Evolutionary conservation across 2,329 filamentous ascomycete genomes (phyloP).

Genomic region (Aspergillus oerlinghausenensis): DNA sequence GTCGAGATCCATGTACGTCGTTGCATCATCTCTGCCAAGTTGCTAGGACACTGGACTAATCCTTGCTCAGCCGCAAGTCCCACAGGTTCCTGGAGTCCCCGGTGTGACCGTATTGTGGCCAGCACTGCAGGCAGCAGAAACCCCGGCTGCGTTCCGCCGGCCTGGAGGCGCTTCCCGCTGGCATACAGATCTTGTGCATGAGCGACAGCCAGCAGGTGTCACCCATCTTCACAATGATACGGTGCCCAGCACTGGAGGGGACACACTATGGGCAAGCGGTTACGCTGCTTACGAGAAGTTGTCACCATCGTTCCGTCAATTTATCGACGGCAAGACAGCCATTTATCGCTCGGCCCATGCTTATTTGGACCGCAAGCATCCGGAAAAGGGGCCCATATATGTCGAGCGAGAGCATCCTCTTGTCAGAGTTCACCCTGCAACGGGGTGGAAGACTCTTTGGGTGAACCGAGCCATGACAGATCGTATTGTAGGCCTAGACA

Average conservation of each 20-base stretch:
- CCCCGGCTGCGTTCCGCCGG: slow-evolving; percentile 57
- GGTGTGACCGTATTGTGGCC: slow-evolving; percentile 69
- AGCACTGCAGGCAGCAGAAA: slow-evolving; percentile 60
- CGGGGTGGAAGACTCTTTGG: slow-evolving; percentile 69
- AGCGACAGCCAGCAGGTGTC: slow-evolving; percentile 65
- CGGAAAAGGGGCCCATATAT: slow-evolving; percentile 57
- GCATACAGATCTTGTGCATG: slow-evolving; percentile 69
- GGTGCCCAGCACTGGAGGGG: slow-evolving; percentile 60
- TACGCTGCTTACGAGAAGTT: slow-evolving; percentile 71
- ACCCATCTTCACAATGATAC: slow-evolving; percentile 68
- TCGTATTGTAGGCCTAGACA: slow-evolving; percentile 64
- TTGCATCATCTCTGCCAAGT: background rate
- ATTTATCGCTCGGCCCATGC: slow-evolving; percentile 63
- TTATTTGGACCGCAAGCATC: slow-evolving; percentile 62
- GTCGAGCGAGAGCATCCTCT: slow-evolving; percentile 66
- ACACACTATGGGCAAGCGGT: slow-evolving; percentile 68
- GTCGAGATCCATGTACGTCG: slow-evolving; percentile 63
- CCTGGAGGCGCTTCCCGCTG: slow-evolving; percentile 64
- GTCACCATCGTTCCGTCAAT: slow-evolving; percentile 63
- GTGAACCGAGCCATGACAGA: slow-evolving; percentile 68
- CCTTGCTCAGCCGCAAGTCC: slow-evolving; percentile 58
- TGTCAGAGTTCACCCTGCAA: slow-evolving; percentile 66
- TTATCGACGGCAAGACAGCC: slow-evolving; percentile 63
- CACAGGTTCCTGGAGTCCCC: slow-evolving; percentile 63
- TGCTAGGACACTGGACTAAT: background rate